Percentiles rank a stretch among this genome's conserved stretches.
These are phyloP conservation scores for Chalciporus piperatus DNA, from an alignment of 768 basidiomycete genomes.

Conservation along the genomic window DNA sequence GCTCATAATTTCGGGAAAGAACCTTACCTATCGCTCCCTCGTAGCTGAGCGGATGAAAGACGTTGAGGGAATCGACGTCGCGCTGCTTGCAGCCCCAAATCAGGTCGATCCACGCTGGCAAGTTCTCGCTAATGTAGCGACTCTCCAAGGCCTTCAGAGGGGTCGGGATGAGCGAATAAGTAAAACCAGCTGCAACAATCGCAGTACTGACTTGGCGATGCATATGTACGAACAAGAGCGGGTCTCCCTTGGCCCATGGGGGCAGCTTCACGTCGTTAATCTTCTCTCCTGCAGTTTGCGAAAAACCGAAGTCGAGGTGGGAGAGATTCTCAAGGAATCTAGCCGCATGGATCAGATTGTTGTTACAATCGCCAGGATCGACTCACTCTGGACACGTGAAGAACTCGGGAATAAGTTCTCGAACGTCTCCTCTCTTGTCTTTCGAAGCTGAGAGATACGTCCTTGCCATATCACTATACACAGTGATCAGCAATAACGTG, in stretches of 20 bases:
- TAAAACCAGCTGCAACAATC: neutral
- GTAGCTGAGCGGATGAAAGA: constrained; percentile 91
- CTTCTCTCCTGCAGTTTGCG: constrained; percentile 69
- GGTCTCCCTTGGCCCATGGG: constrained; percentile 84
- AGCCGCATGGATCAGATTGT: neutral
- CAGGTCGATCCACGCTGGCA: constrained; percentile 90
- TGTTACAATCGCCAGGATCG: neutral
- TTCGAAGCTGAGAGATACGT: constrained; percentile 82
- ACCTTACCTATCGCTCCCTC: constrained; percentile 78
- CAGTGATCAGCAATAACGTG: constrained; percentile 6
- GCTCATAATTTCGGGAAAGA: neutral
- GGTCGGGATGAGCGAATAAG: neutral
- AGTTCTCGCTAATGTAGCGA: constrained; percentile 75
- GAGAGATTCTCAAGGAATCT: constrained; percentile 84
- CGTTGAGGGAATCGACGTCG: constrained; percentile 73
- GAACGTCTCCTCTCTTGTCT: constrained; percentile 87
- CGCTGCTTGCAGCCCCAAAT: constrained; percentile 90
- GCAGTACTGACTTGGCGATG: constrained; percentile 62
- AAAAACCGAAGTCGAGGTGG: constrained; percentile 75
- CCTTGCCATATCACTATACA: constrained; percentile 65
- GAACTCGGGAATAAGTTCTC: constrained; percentile 91
- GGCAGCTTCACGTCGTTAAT: constrained; percentile 89
- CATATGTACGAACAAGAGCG: constrained; percentile 74
- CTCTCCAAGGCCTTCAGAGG: constrained; percentile 76
- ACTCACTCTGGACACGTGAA: constrained; percentile 76